A percentile compares a stretch with the other conserved stretches of the same genome.
phyloP scores from a whole-genome alignment of 768 basidiomycete species.

The Sistotremastrum suecicum region DNA sequence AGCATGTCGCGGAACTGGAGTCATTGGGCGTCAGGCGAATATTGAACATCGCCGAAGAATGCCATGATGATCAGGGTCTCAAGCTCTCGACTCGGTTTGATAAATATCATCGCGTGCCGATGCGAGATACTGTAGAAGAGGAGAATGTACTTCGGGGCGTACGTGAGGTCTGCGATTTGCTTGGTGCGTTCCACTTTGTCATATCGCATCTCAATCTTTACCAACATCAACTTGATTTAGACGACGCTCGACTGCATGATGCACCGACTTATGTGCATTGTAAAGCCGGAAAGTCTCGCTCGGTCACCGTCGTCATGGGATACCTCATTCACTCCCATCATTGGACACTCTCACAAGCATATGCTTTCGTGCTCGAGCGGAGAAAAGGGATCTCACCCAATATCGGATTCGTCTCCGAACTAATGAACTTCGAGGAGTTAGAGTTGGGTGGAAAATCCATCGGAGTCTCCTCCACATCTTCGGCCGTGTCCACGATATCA shows the following conservation, averaged over 20 bases:
- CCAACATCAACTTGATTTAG: constrained; percentile 23
- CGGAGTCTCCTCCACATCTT: constrained; percentile 30
- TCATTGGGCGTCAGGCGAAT: constrained; percentile 73
- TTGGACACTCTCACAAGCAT: constrained; percentile 88
- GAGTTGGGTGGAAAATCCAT: constrained; percentile 69
- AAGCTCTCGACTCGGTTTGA: constrained; percentile 59
- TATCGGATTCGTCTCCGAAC: constrained; percentile 92
- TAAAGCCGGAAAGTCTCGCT: constrained; percentile 90
- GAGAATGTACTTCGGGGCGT: constrained; percentile 73
- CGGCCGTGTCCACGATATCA: neutral
- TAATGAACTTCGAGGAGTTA: constrained; percentile 92
- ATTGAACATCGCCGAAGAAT: constrained; percentile 84
- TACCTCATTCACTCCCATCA: constrained; percentile 96
- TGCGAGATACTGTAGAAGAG: constrained; percentile 94
- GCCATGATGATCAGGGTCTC: constrained; percentile 71
- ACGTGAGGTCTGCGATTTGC: constrained; percentile 69
- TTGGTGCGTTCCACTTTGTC: constrained; percentile 45
- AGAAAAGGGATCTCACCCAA: constrained; percentile 93
- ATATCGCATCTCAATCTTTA: neutral
- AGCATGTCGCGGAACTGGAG: constrained; percentile 64
- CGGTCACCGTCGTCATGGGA: constrained; percentile 92
- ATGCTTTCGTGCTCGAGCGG: constrained; percentile 82
- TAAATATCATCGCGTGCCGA: constrained; percentile 74
- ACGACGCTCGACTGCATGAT: constrained; percentile 82
- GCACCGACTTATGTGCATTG: constrained; percentile 92